These are phyloP conservation scores for Aspergillus proliferans DNA, from an alignment of 2,329 filamentous ascomycete genomes.

Conservation along the genomic window DNA sequence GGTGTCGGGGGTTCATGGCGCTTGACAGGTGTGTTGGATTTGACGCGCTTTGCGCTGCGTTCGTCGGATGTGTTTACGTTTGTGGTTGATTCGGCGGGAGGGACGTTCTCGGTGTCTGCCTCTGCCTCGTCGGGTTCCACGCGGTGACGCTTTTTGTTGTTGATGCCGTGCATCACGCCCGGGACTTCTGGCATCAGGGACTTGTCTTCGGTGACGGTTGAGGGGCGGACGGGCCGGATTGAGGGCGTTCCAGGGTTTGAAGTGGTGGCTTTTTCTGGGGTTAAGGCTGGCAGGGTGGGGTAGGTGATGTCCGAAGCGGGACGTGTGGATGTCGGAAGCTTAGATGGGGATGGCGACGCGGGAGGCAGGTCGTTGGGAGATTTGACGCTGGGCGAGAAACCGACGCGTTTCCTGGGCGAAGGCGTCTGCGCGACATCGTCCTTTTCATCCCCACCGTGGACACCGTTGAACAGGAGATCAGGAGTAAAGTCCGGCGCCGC, in stretches of 20 bases:
- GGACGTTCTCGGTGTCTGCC: constrained; percentile 26
- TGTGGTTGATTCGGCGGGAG: constrained; percentile 16
- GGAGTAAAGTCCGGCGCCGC: constrained; percentile 37
- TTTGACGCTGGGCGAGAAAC: constrained; percentile 69
- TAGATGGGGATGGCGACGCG: constrained; percentile 38
- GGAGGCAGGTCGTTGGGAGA: constrained; percentile 30
- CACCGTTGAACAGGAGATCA: constrained; percentile 45
- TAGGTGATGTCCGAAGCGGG: constrained; percentile 28
- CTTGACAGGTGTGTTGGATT: constrained; percentile 22
- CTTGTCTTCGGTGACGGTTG: constrained; percentile 15
- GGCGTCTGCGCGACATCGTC: constrained; percentile 52
- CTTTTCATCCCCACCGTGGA: constrained; percentile 19
- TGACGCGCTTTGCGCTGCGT: constrained; percentile 33
- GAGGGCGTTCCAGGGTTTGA: constrained; percentile 15
- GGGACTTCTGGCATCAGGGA: constrained; percentile 23
- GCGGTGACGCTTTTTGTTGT: constrained; percentile 36
- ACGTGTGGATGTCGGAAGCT: constrained; percentile 23
- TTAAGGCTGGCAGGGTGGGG: constrained; percentile 32
- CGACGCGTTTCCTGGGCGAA: constrained; percentile 70
- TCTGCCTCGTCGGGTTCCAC: constrained; percentile 25
- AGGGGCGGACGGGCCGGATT: constrained; percentile 37
- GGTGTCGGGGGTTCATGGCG: constrained; percentile 15
- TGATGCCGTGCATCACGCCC: constrained; percentile 34
- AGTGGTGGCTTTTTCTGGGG: constrained; percentile 24
- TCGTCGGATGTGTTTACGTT: constrained; percentile 9